Base-by-base conservation (phyloP, 2,329 filamentous ascomycete species). In the Curvularia spicifera region DNA sequence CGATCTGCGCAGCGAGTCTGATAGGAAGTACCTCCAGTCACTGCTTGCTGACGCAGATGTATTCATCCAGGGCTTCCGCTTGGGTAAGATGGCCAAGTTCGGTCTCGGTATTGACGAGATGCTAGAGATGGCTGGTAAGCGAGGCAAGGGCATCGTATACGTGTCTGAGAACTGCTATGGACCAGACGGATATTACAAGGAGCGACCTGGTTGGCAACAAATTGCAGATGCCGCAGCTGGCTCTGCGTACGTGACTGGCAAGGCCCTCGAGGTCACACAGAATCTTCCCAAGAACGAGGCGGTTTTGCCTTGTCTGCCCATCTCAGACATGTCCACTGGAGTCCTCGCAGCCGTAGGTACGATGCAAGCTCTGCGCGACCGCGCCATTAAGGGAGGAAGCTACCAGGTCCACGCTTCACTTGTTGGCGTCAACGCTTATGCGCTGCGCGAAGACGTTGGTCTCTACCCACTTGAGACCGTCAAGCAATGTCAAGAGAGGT, bases 151-250 rank as follows among this genome's bases (percentile, higher is more conserved):
- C 6, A 77, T 83, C 18, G 75, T 84, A 3, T 82, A 81, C 56
- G 79, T 82, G 0, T 76, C 76, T 10, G 82, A 84, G 69, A 83
- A 83, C 69, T 83, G 81, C 70, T 84, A 83, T 64, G 82, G 81
- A 3, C 78, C 76, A 33, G 76, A 82, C 46, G 82, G 82, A 0
- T 76, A 78, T 10, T 83, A 79, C 67, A 71, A 72, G 1, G 72
- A 77, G 53, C 73, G 82, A 0, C 79, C 79, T 1, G 82, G 82
- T 4, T 85, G 82, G 81, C 81, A 83, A 70, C 81, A 84, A 64
- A 81, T 84, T 51, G 80, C 78, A 20, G 68, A 72, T 47, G 63
- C 66, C 0, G 78, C 76, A 65, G 76, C 50, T 45, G 40, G 50
- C 1, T 52, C 39, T 12, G 40, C 50, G 7, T 52, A 52, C 28